Conservation (phyloP, 2,329 filamentous ascomycete genomes). For the Blastomyces parvus region DNA sequence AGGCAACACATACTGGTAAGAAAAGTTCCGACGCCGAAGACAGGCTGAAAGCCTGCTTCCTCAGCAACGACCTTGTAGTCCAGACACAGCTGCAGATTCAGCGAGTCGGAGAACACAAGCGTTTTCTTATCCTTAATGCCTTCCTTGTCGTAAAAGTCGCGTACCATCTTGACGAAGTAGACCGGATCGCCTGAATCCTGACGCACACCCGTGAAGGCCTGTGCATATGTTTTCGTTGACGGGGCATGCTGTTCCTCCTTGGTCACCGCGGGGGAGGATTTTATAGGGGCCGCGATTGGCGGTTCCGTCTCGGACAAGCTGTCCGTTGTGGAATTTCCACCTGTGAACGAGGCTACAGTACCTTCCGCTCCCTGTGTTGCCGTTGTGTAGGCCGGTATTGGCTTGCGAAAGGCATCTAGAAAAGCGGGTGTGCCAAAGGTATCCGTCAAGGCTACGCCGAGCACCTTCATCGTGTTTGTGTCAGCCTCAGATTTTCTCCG, state of each 20-base stretch:
- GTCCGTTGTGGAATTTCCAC: slow-evolving; percentile 29
- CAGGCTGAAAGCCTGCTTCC: slow-evolving; percentile 67
- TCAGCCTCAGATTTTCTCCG: background rate
- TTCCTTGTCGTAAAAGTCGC: slow-evolving; percentile 66
- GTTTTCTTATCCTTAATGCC: slow-evolving; percentile 72
- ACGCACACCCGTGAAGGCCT: slow-evolving; percentile 72
- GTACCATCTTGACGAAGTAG: slow-evolving; percentile 68
- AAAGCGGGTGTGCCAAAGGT: slow-evolving; percentile 92
- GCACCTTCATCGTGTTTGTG: slow-evolving; percentile 40
- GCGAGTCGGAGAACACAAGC: slow-evolving; percentile 90
- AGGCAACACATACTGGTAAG: slow-evolving; percentile 57
- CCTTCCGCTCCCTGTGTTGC: slow-evolving; percentile 33
- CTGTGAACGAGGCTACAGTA: slow-evolving; percentile 29
- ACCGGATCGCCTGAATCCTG: slow-evolving; percentile 85
- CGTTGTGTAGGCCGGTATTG: slow-evolving; percentile 42
- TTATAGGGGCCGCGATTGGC: slow-evolving; percentile 38
- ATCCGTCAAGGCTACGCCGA: slow-evolving; percentile 86
- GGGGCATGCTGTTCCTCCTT: background rate
- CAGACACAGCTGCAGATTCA: slow-evolving; percentile 83
- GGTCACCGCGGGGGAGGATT: slow-evolving; percentile 22
- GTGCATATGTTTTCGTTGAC: slow-evolving; percentile 56
- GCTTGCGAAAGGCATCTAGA: slow-evolving; percentile 69
- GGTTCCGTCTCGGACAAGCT: slow-evolving; percentile 32
- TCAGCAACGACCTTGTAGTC: slow-evolving; percentile 83
- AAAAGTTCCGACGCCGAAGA: slow-evolving; percentile 91